A percentile compares a stretch with the other conserved stretches of the same genome.
phyloP scores from a whole-genome alignment of 2,329 filamentous ascomycete species.

The Pseudogymnoascus sp. region DNA sequence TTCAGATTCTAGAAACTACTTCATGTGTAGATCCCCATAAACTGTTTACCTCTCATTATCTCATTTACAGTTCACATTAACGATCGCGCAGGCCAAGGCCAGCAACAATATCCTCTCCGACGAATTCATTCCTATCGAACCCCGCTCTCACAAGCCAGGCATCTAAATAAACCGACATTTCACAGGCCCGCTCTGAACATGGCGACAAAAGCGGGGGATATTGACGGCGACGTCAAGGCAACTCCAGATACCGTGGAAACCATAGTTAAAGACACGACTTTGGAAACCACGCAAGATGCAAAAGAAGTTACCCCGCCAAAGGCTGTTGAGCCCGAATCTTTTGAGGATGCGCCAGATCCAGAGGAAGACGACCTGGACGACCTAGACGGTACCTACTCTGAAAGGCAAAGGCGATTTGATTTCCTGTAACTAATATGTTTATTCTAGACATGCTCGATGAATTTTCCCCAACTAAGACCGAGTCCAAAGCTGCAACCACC shows the following conservation, averaged over 20 bases:
- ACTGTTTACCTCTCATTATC: neutral
- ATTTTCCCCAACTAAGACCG: conserved; percentile 63
- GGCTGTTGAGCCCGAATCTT: neutral
- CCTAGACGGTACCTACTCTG: conserved; percentile 62
- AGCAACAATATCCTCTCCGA: neutral
- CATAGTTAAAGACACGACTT: neutral
- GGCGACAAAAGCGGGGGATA: conserved; percentile 2
- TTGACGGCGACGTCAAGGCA: conserved; percentile 3
- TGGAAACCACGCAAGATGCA: neutral
- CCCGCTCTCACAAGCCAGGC: neutral
- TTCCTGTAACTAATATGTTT: neutral
- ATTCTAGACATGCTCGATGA: conserved; percentile 82
- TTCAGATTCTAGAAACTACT: neutral
- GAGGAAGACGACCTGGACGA: conserved; percentile 92
- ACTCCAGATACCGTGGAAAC: conserved; percentile 3
- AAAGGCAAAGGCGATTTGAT: neutral
- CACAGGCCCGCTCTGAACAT: neutral
- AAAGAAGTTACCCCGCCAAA: neutral
- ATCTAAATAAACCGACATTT: neutral
- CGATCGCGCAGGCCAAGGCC: neutral
- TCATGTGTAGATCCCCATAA: neutral
- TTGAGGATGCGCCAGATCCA: conserved; percentile 68
- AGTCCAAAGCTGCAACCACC: conserved; percentile 37
- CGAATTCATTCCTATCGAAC: neutral
- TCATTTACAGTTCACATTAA: neutral